Evolutionary conservation across 306 rosid genomes (phyloP), one percentile per base, ranked within the genome.

Genomic region (Chamaecrista fasciculata): DNA sequence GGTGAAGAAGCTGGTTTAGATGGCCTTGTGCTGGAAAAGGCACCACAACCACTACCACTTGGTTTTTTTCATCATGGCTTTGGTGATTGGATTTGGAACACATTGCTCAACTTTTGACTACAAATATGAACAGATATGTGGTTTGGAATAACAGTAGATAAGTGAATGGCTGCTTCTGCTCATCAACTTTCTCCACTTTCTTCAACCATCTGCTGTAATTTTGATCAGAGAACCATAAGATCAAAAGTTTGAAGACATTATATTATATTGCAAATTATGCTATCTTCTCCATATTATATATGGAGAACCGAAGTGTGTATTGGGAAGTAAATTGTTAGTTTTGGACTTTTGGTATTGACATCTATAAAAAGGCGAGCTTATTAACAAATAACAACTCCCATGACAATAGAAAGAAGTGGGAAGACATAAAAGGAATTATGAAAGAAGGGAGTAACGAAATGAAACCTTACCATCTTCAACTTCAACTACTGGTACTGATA

Each of bases 1-100:
- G 79, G 68, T 88, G 96, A 49, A 91, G 80, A 57, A 91, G 89
- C 36, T 84, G 97, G 70, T 91, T 91, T 23, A 91, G 85, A 74
- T 91, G 97, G 31, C 91, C 91, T 69, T 89, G 96, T 7, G 89
- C 87, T 0, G 85, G 85, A 18, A 86, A 59, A 2, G 91, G 89
- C 23, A 89, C 81, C 74, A 82, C 48, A 21, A 86, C 79, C 28
- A 76, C 83, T 33, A 52, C 80, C 9, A 86, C 85, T 63, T 84
- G 52, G 61, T 16, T 23, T 70, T 75, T n/a, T n/a, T n/a, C n/a
- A n/a, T n/a, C 33, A 39, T 65, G 14, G 59, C 36, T 44, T 75
- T 48, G 62, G 62, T 50, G 7, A 28, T 63, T 52, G 33, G 65
- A 78, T 70, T 63, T 52, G 33, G 65, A 78, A 70, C 70, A 63